A percentile compares a stretch with the other conserved stretches of the same genome.
These are phyloP conservation scores for Saccharomycopsis crataegensis DNA, from an alignment of 1,139 yeast species.

Conservation along the genomic window DNA sequence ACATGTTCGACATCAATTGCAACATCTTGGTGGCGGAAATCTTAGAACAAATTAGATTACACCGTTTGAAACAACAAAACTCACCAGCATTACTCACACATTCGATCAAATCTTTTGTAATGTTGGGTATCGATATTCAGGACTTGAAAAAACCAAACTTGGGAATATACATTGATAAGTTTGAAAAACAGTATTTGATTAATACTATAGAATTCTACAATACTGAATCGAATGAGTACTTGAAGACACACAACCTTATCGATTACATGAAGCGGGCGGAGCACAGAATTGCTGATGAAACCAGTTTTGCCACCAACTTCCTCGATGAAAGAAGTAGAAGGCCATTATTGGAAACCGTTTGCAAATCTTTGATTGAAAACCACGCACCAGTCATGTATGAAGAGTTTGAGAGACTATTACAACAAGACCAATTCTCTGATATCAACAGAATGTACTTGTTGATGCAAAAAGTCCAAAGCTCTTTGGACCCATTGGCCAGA, in stretches of 20 bases:
- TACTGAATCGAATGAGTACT: conserved; percentile 59
- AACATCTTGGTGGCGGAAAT: conserved; percentile 60
- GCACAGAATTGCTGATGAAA: conserved; percentile 73
- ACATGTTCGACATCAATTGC: conserved; percentile 65
- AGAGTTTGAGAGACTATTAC: conserved; percentile 67
- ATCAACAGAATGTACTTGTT: conserved; percentile 73
- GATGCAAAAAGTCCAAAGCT: conserved; percentile 65
- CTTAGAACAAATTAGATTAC: conserved; percentile 65
- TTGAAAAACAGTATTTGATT: conserved; percentile 69
- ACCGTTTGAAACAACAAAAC: conserved; percentile 73
- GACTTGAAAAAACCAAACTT: conserved; percentile 82
- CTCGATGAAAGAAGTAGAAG: conserved; percentile 83
- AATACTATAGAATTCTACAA: conserved; percentile 69
- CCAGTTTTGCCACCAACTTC: conserved; percentile 66
- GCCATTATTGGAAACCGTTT: conserved; percentile 66
- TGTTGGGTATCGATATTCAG: conserved; percentile 66
- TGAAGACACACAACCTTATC: conserved; percentile 72
- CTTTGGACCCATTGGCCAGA: conserved; percentile 70
- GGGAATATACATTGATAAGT: conserved; percentile 70
- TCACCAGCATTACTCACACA: conserved; percentile 60
- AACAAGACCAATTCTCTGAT: conserved; percentile 69
- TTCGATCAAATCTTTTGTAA: conserved; percentile 79
- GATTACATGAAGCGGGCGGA: conserved; percentile 89
- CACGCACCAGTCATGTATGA: conserved; percentile 74
- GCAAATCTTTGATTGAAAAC: conserved; percentile 66